Conservation (phyloP, 2,329 filamentous ascomycete species). For the Aspergillus phoenicis region DNA sequence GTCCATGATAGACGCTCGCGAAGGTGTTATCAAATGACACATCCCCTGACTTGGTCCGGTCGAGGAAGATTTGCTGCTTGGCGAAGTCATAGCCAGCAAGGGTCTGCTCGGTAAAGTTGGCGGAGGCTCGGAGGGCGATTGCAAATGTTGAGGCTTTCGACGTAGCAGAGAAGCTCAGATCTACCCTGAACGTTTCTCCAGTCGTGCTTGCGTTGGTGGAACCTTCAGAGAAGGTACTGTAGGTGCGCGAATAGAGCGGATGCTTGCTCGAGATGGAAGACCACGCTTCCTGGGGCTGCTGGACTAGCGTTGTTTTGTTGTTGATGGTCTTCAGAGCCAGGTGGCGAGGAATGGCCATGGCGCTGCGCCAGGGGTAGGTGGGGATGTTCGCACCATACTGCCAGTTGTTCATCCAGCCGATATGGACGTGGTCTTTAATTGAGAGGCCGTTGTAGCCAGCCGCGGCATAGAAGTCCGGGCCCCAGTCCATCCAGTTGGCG, state of each 20-base stretch:
- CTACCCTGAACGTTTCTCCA: slow-evolving; percentile 16
- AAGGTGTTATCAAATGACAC: slow-evolving; percentile 28
- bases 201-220: background rate
- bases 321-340: slow-evolving; percentile 25
- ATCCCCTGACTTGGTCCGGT: slow-evolving; percentile 27
- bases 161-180: slow-evolving; percentile 23
- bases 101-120: slow-evolving; percentile 26
- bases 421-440: slow-evolving; percentile 17
- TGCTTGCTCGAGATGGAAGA: background rate
- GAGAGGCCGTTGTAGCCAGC: slow-evolving; percentile 28
- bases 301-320: slow-evolving; percentile 4
- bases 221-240: background rate
- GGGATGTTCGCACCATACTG: slow-evolving; percentile 29
- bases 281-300: background rate
- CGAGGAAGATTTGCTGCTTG: slow-evolving; percentile 27
- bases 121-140: slow-evolving; percentile 23
- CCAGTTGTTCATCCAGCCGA: slow-evolving; percentile 38
- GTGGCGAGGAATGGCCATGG: slow-evolving; percentile 29
- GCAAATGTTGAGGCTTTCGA: slow-evolving; percentile 18
- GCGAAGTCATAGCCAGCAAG: slow-evolving; percentile 33
- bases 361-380: slow-evolving; percentile 30
- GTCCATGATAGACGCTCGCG: slow-evolving; percentile 23
- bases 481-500: slow-evolving; percentile 34
- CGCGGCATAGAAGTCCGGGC: slow-evolving; percentile 35
- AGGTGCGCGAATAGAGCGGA: background rate